A percentile compares a stretch with the other conserved stretches of the same genome.
Conservation (phyloP, 176 grass and related monocot species). For the Oryza punctata region DNA sequence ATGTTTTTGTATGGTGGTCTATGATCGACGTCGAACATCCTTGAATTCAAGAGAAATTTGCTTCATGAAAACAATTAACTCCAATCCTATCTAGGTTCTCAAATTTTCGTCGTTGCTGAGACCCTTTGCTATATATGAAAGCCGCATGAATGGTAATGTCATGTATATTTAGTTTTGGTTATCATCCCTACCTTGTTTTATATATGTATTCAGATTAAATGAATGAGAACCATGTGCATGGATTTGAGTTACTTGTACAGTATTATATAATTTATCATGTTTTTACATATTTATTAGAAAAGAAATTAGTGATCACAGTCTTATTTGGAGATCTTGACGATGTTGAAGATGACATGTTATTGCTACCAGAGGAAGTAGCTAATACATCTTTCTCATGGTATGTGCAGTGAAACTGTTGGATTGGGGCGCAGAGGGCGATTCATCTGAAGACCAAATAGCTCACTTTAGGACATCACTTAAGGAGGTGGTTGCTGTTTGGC, state of each 20-base stretch:
- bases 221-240: not conserved
- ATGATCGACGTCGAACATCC: not conserved
- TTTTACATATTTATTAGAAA: not conserved
- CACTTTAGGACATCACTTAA: constrained; percentile 53
- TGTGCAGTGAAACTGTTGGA: constrained; percentile 71
- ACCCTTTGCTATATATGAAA: not conserved
- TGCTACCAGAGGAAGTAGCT: not conserved
- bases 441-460: constrained; percentile 56
- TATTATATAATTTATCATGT: not conserved
- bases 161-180: not conserved
- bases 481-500: constrained; percentile 80
- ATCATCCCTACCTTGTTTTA: not conserved
- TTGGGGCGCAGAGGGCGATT: constrained; percentile 70
- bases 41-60: not conserved
- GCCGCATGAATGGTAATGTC: not conserved
- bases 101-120: not conserved
- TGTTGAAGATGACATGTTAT: not conserved
- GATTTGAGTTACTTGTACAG: not conserved
- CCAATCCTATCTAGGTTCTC: no score
- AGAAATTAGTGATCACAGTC: not conserved
- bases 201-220: not conserved
- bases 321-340: not conserved
- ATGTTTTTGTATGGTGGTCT: no score
- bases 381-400: not conserved
- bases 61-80: not conserved